phyloP scores from a whole-genome alignment of 2,329 filamentous ascomycete genomes.

The Colletotrichum musicola region DNA sequence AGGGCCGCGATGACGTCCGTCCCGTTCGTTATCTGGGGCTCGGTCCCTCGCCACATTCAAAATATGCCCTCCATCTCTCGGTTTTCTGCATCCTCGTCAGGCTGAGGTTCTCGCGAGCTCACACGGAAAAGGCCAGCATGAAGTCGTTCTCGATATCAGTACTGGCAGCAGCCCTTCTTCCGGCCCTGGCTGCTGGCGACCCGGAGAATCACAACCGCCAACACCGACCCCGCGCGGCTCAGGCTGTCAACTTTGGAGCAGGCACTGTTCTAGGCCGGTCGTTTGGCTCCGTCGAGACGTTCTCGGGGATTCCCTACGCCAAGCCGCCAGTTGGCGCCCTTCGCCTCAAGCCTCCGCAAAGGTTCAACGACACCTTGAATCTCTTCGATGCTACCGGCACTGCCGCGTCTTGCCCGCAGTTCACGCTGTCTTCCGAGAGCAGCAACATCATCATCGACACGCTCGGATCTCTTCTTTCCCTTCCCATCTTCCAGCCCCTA shows the following conservation, averaged over 20 bases:
- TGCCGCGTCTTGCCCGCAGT: conserved; percentile 78
- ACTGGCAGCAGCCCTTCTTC: background rate
- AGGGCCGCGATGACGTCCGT: background rate
- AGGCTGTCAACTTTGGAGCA: conserved; percentile 66
- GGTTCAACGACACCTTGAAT: conserved; percentile 68
- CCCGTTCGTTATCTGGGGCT: background rate
- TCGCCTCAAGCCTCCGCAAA: conserved; percentile 77
- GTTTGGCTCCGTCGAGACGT: conserved; percentile 70
- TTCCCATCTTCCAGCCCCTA: conserved; percentile 68
- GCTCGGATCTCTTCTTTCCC: conserved; percentile 63
- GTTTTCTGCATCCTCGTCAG: background rate
- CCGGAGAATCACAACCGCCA: background rate
- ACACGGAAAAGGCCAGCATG: background rate
- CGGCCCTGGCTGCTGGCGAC: background rate
- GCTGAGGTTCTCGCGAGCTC: background rate
- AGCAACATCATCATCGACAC: conserved; percentile 56
- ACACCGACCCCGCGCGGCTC: conserved; percentile 27
- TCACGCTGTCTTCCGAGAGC: conserved; percentile 68
- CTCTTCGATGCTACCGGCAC: conserved; percentile 70
- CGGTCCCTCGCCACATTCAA: background rate
- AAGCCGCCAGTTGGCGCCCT: conserved; percentile 75
- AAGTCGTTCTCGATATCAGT: background rate
- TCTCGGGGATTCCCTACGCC: conserved; percentile 82
- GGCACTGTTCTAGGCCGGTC: conserved; percentile 67
- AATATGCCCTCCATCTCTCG: background rate